Evolutionary conservation across 2,329 filamentous ascomycete species (phyloP).

Genomic region (Fusarium coicis): DNA sequence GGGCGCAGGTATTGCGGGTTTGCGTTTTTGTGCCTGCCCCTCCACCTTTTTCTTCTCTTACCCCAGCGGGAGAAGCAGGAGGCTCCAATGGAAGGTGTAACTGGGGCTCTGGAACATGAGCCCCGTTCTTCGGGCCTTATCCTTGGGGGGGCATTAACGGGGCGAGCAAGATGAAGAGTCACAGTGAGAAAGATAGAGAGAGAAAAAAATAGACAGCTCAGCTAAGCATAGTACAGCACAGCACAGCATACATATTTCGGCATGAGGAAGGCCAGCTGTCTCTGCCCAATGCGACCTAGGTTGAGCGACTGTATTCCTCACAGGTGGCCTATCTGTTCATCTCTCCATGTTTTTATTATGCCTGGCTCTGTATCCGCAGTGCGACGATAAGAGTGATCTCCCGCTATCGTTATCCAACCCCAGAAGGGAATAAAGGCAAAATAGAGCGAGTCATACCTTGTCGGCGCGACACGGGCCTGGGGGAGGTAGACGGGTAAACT

Average conservation of each 20-base stretch:
- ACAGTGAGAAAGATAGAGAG: neutral
- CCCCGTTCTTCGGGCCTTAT: constrained; percentile 41
- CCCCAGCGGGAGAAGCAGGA: constrained; percentile 46
- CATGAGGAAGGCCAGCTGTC: constrained; percentile 18
- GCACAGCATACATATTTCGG: neutral
- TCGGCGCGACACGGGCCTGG: constrained; percentile 31
- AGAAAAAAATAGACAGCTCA: constrained; percentile 16
- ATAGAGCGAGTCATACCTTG: constrained; percentile 35
- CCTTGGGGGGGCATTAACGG: constrained; percentile 35
- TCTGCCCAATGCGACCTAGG: constrained; percentile 7
- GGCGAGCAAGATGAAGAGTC: constrained; percentile 34
- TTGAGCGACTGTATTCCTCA: neutral
- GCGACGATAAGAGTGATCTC: constrained; percentile 33
- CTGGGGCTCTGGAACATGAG: constrained; percentile 40
- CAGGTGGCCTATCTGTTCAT: constrained; percentile 5
- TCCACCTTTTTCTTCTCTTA: constrained; percentile 39
- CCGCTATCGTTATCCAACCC: constrained; percentile 30
- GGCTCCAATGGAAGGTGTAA: constrained; percentile 38
- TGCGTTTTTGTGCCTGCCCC: constrained; percentile 32
- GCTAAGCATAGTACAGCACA: constrained; percentile 14
- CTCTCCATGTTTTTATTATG: neutral
- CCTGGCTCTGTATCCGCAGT: constrained; percentile 3
- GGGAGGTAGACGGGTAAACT: constrained; percentile 32
- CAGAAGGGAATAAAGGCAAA: constrained; percentile 29
- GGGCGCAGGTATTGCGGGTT: constrained; percentile 23